Base-by-base conservation (phyloP, 164 flowering plant species). In the Vitis riparia region DNA sequence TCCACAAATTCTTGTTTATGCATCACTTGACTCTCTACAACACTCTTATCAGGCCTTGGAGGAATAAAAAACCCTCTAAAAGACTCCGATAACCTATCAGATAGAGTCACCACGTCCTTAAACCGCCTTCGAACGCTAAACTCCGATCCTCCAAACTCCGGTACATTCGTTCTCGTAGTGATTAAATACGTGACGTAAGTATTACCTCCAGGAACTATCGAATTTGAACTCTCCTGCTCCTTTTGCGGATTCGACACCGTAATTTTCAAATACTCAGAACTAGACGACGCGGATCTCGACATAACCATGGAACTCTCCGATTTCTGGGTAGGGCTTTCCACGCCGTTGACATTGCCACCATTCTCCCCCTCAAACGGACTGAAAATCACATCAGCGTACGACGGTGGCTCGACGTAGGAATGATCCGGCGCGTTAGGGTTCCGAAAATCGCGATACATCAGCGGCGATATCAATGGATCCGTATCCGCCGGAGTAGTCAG, bases 1-100 rank as follows among this genome's bases (percentile, higher is more conserved):
- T 92, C 98, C 68, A 96, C 95, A 65, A 96, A 96, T 15, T 96
- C 99, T 76, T 90, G 97, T 79, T 91, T 96, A 71, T 96, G 95
- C 99, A 96, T 96, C 59, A 96, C 95, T 74, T 93, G 98, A 67
- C 97, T 84, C 87, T 96, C 99, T 68, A 96, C 93, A 23, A 96
- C 91, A 61, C 76, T 96, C 86, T 96, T 93, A 60, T 93, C 99
- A 2, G 99, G 99, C 75, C 99, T 68, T 1, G 91, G 86, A 7
- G 98, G 97, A 9, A 96, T 85, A 17, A 90, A 88, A 55, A 80
- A 87, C 32, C 99, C 99, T 69, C 98, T 67, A 64, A 83, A 92
- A 0, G 88, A 67, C 67, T 96, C 98, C 11, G 90, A 77, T 55
- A 95, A 69, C 62, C 99, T 73, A 70, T 93, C 97, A 0, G 95